These are phyloP conservation scores for Triticum dicoccoides DNA, from an alignment of 176 grass and related monocot genomes.

Conservation along the genomic window DNA sequence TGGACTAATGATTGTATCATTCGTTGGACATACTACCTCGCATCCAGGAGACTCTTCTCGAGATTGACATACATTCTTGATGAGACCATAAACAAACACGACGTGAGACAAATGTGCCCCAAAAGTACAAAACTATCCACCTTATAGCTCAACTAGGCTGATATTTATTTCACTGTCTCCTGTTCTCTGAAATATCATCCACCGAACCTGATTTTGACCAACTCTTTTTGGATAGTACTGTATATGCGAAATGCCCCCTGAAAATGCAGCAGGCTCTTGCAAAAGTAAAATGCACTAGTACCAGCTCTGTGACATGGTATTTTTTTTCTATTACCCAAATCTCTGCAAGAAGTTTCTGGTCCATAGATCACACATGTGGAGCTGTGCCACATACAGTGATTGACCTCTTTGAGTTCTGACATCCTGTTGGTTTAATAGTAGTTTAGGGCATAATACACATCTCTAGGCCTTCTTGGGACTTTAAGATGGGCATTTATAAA, in stretches of 20 bases:
- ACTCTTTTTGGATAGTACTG: background rate
- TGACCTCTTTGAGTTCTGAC: slow-evolving; percentile 27
- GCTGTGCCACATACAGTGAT: background rate
- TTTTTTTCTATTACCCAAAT: background rate
- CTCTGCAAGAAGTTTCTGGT: background rate
- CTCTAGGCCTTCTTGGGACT: slow-evolving; percentile 55
- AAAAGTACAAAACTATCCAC: slow-evolving; percentile 27
- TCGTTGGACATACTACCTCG: slow-evolving; percentile 24
- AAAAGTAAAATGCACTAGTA: background rate
- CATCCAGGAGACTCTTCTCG: background rate
- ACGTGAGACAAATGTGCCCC: slow-evolving; percentile 11
- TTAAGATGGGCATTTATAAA: slow-evolving; percentile 35
- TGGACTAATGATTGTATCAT: slow-evolving; percentile 39
- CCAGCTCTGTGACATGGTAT: background rate
- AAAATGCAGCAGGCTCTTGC: background rate
- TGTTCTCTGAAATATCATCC: slow-evolving; percentile 7
- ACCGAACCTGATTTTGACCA: slow-evolving; percentile 11
- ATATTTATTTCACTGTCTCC: background rate
- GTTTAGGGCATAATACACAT: slow-evolving; percentile 40
- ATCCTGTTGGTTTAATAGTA: slow-evolving; percentile 32
- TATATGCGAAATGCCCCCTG: background rate
- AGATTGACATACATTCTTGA: slow-evolving; percentile 29
- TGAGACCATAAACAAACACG: slow-evolving; percentile 28
- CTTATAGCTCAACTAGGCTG: slow-evolving; percentile 21
- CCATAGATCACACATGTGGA: background rate